Conservation (phyloP, 2,329 filamentous ascomycete genomes). For the Aspergillus tamarii region DNA sequence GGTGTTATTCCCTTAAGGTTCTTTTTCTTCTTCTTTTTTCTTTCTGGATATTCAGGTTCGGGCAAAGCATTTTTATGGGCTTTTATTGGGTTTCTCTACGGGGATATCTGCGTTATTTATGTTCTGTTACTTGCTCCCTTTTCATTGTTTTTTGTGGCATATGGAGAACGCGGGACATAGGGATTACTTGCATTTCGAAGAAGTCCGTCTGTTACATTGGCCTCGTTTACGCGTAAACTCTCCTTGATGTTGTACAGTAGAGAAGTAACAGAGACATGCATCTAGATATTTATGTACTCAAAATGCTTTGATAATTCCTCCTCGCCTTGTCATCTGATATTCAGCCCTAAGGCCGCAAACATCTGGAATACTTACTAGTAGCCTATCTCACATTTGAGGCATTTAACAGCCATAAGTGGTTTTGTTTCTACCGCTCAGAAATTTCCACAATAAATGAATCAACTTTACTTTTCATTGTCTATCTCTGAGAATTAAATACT, state of each 20-base stretch:
- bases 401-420: too few relatives aligned
- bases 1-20: conserved; percentile 11
- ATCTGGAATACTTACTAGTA: too few relatives aligned
- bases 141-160: neutral
- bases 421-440: too few relatives aligned
- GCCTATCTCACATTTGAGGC: too few relatives aligned
- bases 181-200: neutral
- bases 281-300: neutral
- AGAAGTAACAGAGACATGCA: neutral
- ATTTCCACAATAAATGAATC: too few relatives aligned
- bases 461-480: neutral
- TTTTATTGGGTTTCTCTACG: conserved; percentile 11
- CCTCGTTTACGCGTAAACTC: neutral
- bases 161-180: neutral
- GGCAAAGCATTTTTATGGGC: conserved; percentile 27
- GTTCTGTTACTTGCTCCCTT: neutral
- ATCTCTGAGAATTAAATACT: neutral
- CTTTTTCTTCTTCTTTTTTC: conserved; percentile 15
- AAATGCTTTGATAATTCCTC: too few relatives aligned
- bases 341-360: neutral
- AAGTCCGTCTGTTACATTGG: neutral
- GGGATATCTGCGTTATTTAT: conserved; percentile 1
- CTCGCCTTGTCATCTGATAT: neutral
- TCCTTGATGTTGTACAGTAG: neutral
- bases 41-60: conserved; percentile 20